phyloP scores from a whole-genome alignment of 2,329 filamentous ascomycete genomes.

The Sporothrix curviconia region DNA sequence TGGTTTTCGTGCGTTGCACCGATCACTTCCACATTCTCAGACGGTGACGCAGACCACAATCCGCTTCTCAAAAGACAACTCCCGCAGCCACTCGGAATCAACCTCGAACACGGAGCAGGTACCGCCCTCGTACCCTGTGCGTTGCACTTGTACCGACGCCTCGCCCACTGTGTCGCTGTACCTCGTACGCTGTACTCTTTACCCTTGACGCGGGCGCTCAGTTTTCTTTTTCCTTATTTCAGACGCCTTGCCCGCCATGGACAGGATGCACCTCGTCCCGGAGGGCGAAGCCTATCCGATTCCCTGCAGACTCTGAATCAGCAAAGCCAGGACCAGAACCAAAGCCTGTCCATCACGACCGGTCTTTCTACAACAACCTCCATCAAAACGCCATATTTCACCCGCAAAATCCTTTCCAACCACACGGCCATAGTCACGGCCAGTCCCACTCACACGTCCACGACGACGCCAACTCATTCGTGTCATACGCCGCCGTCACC shows the following conservation, averaged over 20 bases:
- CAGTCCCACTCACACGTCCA: not conserved
- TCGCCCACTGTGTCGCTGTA: not conserved
- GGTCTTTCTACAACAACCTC: not conserved
- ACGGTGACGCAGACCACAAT: not conserved
- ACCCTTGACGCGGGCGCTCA: not conserved
- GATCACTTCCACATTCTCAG: not conserved
- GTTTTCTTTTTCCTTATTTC: not conserved
- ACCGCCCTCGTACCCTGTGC: not conserved
- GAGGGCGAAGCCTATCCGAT: not conserved
- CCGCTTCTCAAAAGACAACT: not conserved
- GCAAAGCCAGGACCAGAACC: not conserved
- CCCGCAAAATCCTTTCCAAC: not conserved
- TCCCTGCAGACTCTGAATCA: not conserved
- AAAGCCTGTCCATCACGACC: not conserved
- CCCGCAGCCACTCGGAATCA: not conserved
- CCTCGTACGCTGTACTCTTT: too few species aligned
- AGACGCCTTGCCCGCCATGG: not conserved
- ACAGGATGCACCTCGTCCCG: not conserved
- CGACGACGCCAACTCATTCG: not conserved
- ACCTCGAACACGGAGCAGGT: not conserved
- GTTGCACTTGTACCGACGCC: not conserved
- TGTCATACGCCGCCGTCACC: not conserved
- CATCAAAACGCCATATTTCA: not conserved
- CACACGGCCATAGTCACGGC: not conserved
- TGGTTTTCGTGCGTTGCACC: not conserved